Evolutionary conservation across 1,284 basidiomycete genomes (phyloP), one percentile per base, ranked within the genome.

Genomic region (Cryptococcus floricola): DNA sequence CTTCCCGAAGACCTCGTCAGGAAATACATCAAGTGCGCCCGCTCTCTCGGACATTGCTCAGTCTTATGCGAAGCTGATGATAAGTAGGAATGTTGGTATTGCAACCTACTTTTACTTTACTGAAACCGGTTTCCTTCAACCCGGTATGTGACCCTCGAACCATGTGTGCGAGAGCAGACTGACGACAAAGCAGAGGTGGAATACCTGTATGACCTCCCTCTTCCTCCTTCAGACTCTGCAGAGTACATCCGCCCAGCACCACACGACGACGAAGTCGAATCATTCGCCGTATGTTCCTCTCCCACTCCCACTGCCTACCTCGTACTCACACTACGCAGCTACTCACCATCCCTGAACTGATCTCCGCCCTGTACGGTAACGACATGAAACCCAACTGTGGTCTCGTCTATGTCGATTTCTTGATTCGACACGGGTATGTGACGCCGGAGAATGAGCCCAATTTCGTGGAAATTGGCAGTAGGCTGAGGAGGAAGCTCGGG

Each of bases 201-300:
- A 59, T 92, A 89, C 68, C 78, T 87, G 8, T 96, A 91, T 68
- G 89, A 94, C 65, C 79, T 95, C 52, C 74, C 78, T 46, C 81
- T 93, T 27, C 89, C 89, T 0, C 59, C 79, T 2, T 78, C 76
- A 47, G 67, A 80, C 25, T 70, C 68, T 13, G 39, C 68, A 12
- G 71, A 74, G 39, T 75, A 89, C 60, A 77, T 81, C 51, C 54
- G 62, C 42, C 89, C 90, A 0, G 81, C 80, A 48, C 93, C 93
- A 0, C 80, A 85, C 39, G 95, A 98, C 64, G 92, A 89, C 34
- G 95, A 98, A 73, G 94, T 97, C 5, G 91, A 96, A 69, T 87
- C 85, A 87, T 64, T 64, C 28, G 57, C 61, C 18, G 69, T 75
- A 49, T 56, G 69, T 61, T 10, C 13, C 23, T 13, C 13, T 39